Percentiles rank a stretch among this genome's conserved stretches.
phyloP scores from a whole-genome alignment of 2,329 filamentous ascomycete species.

The Penicillium concentricum region DNA sequence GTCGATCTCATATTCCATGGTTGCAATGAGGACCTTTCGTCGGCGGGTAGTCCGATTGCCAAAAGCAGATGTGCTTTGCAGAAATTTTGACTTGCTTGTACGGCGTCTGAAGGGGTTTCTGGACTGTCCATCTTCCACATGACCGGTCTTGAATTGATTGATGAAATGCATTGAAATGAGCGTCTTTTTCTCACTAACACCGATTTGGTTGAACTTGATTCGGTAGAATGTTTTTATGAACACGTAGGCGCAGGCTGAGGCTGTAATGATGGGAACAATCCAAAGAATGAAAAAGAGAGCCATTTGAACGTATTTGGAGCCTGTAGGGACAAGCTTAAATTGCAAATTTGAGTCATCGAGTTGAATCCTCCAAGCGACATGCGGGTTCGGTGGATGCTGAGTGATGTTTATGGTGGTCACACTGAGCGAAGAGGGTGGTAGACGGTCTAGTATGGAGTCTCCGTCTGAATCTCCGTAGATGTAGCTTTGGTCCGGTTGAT shows the following conservation, averaged over 20 bases:
- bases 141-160: conserved; percentile 35
- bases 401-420: conserved; percentile 61
- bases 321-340: conserved; percentile 54
- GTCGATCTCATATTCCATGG: conserved; percentile 71
- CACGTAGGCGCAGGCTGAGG: conserved; percentile 51
- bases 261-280: conserved; percentile 54
- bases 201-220: conserved; percentile 62
- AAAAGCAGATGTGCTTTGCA: conserved; percentile 39
- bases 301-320: conserved; percentile 56
- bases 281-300: conserved; percentile 55
- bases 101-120: conserved; percentile 37
- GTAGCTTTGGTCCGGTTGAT: conserved; percentile 59
- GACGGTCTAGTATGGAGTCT: conserved; percentile 60
- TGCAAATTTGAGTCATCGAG: conserved; percentile 56
- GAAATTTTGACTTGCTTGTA: conserved; percentile 36
- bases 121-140: conserved; percentile 26
- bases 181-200: conserved; percentile 52
- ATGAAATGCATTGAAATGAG: conserved; percentile 39
- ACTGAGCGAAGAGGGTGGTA: conserved; percentile 59
- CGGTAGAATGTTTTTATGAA: conserved; percentile 64
- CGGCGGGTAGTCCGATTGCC: conserved; percentile 33
- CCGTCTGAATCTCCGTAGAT: conserved; percentile 62
- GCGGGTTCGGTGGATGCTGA: conserved; percentile 52
- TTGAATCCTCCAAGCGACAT: conserved; percentile 56
- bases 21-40: conserved; percentile 65